Evolutionary conservation across 441 rosid species (phyloP), one percentile per base, ranked within the genome.

Genomic region (Breynia disticha): DNA sequence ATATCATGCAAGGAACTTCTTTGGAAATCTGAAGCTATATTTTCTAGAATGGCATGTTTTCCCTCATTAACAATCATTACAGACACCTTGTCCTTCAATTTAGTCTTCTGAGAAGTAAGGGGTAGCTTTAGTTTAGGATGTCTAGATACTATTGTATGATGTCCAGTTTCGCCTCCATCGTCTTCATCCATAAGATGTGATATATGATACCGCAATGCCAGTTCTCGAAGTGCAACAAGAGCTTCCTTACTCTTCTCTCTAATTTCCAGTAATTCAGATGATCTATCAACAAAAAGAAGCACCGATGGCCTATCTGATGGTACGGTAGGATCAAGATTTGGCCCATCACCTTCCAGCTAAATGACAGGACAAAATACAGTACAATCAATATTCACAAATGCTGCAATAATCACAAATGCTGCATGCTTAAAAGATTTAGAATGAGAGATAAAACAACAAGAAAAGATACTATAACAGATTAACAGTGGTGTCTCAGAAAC

Each of bases 221-320:
- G 67, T 64, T 77, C 73, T 79, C 97, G 71, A 69, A 89, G 66
- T 52, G 64, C 61, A 57, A 46, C 52, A 58, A 93, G 93, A 65
- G 90, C 95, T 69, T 80, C 82, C 71, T 62, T 72, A 73, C 90
- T 75, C 63, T 71, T 76, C 56, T 67, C 70, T 67, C 81, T 84
- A 48, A 70, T 75, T 63, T 82, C 81, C 62, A 65, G 61, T 18
- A 72, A 72, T 39, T 72, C 78, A 22, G 85, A 73, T 61, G 79
- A 83, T 77, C 96, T 83, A 63, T 89, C 99, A 61, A 93, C 87
- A 68, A 93, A 84, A 49, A 93, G 82, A 67, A 93, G 76, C 50
- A 84, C 54, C 0, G 95, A 93, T 17, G 95, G 87, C 76, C 74
- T 73, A 69, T 72, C 71, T 76, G 80, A 24, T 24, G 4, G 32